Evolutionary conservation across 768 basidiomycete genomes (phyloP).

Genomic region (Hygrophorus pudorinus): DNA sequence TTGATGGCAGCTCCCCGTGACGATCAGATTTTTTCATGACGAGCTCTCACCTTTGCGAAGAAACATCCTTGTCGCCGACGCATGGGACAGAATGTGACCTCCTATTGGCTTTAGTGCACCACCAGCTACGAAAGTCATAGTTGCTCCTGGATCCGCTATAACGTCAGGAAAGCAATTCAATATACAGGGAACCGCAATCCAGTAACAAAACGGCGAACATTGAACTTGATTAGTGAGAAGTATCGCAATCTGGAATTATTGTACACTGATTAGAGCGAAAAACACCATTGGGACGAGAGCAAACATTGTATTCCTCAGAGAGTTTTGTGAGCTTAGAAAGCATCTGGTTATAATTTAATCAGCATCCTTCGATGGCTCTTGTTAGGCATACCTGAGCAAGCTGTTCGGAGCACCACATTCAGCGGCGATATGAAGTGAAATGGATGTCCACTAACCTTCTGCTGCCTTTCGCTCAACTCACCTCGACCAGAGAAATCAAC

Average conservation of each 20-base stretch:
- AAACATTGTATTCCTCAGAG: slow-evolving; percentile 84
- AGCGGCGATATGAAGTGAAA: not conserved
- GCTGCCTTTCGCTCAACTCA: slow-evolving; percentile 88
- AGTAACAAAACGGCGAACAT: slow-evolving; percentile 32
- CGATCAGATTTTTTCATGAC: not conserved
- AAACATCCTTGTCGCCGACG: slow-evolving; percentile 81
- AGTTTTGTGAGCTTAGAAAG: slow-evolving; percentile 85
- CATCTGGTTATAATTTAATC: slow-evolving; percentile 41
- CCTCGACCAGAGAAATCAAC: slow-evolving; percentile 92
- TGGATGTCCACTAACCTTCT: slow-evolving; percentile 46
- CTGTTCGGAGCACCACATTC: slow-evolving; percentile 25
- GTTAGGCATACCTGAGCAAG: slow-evolving; percentile 59
- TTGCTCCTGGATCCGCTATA: slow-evolving; percentile 87
- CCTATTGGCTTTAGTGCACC: slow-evolving; percentile 88
- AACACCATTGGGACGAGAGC: slow-evolving; percentile 6
- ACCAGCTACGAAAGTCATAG: slow-evolving; percentile 91
- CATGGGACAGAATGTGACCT: slow-evolving; percentile 81
- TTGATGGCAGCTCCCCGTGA: not conserved
- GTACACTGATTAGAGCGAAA: slow-evolving; percentile 1
- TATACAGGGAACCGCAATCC: not conserved
- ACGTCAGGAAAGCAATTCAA: not conserved
- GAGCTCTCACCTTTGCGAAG: slow-evolving; percentile 64
- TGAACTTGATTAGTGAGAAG: slow-evolving; percentile 92
- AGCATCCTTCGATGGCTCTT: not conserved
- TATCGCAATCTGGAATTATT: slow-evolving; percentile 56